Evolutionary conservation across 2,329 filamentous ascomycete species (phyloP).

Genomic region (Verticillium alfalfae): DNA sequence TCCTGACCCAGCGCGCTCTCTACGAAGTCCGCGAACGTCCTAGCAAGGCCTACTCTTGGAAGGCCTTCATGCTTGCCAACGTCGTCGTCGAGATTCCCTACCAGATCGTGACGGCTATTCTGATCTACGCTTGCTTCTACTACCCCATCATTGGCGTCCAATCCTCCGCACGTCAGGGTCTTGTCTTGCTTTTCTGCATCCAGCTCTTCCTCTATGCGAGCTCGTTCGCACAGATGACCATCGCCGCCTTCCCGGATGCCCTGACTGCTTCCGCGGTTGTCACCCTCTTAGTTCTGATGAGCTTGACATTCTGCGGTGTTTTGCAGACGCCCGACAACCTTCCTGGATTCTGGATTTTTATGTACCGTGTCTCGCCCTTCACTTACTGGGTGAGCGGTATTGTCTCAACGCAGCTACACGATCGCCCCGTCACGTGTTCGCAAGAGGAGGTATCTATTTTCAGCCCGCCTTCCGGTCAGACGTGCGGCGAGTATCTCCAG

Average conservation of each 20-base stretch:
- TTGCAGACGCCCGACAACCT: constrained; percentile 52
- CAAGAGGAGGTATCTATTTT: constrained; percentile 57
- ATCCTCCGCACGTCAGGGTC: constrained; percentile 49
- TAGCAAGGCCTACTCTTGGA: constrained; percentile 70
- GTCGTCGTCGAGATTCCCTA: constrained; percentile 69
- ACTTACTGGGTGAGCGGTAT: constrained; percentile 66
- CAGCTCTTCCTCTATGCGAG: constrained; percentile 66
- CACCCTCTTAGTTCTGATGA: constrained; percentile 53
- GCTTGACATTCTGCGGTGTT: constrained; percentile 59
- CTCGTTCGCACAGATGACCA: constrained; percentile 69
- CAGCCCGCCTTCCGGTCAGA: constrained; percentile 54
- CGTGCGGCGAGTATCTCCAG: constrained; percentile 59
- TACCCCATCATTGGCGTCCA: constrained; percentile 53
- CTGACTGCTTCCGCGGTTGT: constrained; percentile 62
- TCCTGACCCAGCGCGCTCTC: constrained; percentile 65
- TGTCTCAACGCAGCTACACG: constrained; percentile 59
- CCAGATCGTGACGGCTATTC: constrained; percentile 57
- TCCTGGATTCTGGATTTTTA: constrained; percentile 72
- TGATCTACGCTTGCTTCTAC: constrained; percentile 64
- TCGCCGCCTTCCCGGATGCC: constrained; percentile 63
- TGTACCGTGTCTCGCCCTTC: constrained; percentile 64
- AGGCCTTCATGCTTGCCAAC: constrained; percentile 66
- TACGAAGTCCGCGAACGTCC: constrained; percentile 76
- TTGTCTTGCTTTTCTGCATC: constrained; percentile 61
- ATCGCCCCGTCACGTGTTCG: constrained; percentile 45